phyloP scores from a whole-genome alignment of 768 basidiomycete species.

The Pisolithus microcarpus region DNA sequence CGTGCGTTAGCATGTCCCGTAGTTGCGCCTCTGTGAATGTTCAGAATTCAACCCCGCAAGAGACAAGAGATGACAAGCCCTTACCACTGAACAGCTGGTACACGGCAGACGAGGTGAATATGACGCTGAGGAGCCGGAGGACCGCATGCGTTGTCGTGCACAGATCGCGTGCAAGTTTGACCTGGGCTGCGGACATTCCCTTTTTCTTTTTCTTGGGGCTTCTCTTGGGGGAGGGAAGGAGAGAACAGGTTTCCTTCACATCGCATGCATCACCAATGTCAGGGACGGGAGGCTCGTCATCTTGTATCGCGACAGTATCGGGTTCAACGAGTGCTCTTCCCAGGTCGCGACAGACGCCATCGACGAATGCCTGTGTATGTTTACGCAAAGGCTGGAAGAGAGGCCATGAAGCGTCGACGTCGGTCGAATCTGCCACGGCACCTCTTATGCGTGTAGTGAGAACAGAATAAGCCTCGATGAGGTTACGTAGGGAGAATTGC shows the following conservation, averaged over 20 bases:
- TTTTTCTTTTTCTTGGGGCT: slow-evolving; percentile 55
- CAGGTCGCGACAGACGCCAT: slow-evolving; percentile 62
- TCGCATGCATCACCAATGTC: slow-evolving; percentile 17
- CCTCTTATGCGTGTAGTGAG: slow-evolving; percentile 59
- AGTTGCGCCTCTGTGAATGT: slow-evolving; percentile 48
- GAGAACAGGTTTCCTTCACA: slow-evolving; percentile 22
- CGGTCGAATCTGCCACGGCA: slow-evolving; percentile 33
- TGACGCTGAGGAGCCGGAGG: slow-evolving; percentile 53
- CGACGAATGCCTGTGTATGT: slow-evolving; percentile 43
- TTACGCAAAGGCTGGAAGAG: slow-evolving; percentile 65
- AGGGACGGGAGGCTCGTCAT: slow-evolving; percentile 16
- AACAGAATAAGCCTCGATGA: slow-evolving; percentile 69
- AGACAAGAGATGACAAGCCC: slow-evolving; percentile 7
- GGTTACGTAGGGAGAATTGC: slow-evolving; percentile 43
- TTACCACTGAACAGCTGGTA: slow-evolving; percentile 57
- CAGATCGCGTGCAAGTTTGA: slow-evolving; percentile 72
- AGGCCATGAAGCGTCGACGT: slow-evolving; percentile 59
- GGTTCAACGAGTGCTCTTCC: slow-evolving; percentile 60
- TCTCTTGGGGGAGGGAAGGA: slow-evolving; percentile 61
- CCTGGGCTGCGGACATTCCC: slow-evolving; percentile 72
- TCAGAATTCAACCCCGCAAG: slow-evolving; percentile 1
- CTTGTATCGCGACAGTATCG: slow-evolving; percentile 10
- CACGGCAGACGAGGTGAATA: slow-evolving; percentile 55
- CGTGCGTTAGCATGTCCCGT: slow-evolving; percentile 48
- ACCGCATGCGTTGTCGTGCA: slow-evolving; percentile 68